Evolutionary conservation across 371 early-diverging fungal genomes (phyloP).

Genomic region (Rhizopus delemar): DNA sequence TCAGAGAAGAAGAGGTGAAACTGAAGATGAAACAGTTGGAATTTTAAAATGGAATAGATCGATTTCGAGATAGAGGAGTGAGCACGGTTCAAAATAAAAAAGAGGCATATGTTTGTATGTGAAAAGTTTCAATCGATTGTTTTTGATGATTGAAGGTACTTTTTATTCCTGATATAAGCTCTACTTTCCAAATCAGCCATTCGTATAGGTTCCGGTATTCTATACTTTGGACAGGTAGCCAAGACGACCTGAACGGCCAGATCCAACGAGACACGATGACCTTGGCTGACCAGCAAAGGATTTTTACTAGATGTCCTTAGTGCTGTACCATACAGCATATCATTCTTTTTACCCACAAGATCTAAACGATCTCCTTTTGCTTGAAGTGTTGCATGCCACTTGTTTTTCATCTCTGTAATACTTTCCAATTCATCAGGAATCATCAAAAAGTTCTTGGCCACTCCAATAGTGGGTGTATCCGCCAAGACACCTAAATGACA

Average conservation of each 20-base stretch:
- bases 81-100: too few relatives aligned
- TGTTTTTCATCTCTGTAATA: constrained; percentile 26
- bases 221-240: constrained; percentile 57
- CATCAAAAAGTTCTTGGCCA: constrained; percentile 85
- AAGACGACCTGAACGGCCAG: constrained; percentile 69
- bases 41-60: too few relatives aligned
- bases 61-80: too few relatives aligned
- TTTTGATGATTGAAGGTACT: too few relatives aligned
- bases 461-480: constrained; percentile 78
- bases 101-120: too few relatives aligned
- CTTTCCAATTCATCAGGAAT: constrained; percentile 50
- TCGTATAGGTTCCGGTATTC: constrained; percentile 90
- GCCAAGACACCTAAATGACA: constrained; percentile 81
- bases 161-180: constrained; percentile 16
- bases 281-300: constrained; percentile 85
- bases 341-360: constrained; percentile 46
- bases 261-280: constrained; percentile 72
- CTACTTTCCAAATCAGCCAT: constrained; percentile 66
- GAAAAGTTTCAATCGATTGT: too few relatives aligned
- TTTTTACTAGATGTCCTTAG: constrained; percentile 53
- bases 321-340: constrained; percentile 66
- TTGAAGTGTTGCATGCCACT: constrained; percentile 29
- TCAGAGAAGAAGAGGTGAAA: too few relatives aligned
- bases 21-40: too few relatives aligned
- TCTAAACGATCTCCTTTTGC: constrained; percentile 40